These are phyloP conservation scores for Eucalyptus coolabah DNA, from an alignment of 345 rosid genomes.

Conservation along the genomic window DNA sequence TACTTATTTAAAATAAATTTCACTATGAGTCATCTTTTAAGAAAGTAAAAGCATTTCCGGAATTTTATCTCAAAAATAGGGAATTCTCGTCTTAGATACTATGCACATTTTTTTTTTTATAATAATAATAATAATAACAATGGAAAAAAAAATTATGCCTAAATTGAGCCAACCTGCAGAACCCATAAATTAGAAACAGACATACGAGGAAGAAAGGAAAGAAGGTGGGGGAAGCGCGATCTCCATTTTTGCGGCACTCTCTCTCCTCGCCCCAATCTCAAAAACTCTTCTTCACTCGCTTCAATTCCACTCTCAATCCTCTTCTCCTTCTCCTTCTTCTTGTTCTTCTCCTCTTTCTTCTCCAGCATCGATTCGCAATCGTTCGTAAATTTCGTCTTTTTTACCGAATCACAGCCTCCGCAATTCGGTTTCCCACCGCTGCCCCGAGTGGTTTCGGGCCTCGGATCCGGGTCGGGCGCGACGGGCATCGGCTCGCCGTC, in stretches of 20 bases:
- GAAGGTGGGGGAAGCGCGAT: background rate
- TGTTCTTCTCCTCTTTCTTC: background rate
- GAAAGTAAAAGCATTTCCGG: too few species aligned
- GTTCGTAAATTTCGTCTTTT: background rate
- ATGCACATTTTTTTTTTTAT: background rate
- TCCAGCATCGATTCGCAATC: background rate
- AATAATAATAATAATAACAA: background rate
- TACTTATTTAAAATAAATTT: too few species aligned
- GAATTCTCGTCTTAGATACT: background rate
- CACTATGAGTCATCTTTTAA: accelerated
- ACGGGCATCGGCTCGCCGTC: background rate
- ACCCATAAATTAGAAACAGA: background rate
- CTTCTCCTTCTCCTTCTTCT: background rate
- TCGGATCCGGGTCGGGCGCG: background rate
- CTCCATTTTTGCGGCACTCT: background rate
- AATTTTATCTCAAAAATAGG: background rate
- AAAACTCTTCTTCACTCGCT: background rate
- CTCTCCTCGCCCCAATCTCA: background rate
- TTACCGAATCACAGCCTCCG: background rate
- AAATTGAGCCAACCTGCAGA: background rate
- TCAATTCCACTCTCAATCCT: background rate
- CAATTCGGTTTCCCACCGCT: background rate
- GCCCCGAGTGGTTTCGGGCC: background rate
- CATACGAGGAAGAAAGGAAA: background rate
- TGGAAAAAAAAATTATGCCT: background rate